Evolutionary conservation across 306 rosid genomes (phyloP), one percentile per base, ranked within the genome.

Genomic region (Inga laurina): DNA sequence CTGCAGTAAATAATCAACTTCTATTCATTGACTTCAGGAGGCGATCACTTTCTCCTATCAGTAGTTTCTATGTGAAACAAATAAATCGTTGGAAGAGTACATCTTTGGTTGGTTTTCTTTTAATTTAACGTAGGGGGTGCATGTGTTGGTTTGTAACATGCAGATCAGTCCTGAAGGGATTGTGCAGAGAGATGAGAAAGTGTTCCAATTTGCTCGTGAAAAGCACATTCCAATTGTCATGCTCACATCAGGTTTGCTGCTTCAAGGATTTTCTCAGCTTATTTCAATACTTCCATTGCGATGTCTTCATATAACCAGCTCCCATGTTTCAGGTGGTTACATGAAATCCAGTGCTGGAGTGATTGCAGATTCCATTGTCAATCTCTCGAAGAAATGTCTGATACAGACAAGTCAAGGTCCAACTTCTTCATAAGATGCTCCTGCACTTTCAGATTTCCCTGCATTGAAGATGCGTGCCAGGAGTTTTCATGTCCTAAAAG

Each of bases 151-250:
- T 78, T 85, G 65, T 49, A 66, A 86, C 43, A 22, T 62, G 85
- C 93, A 95, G 98, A 89, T 95, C 71, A 95, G 97, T 91, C 92
- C 98, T 74, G 89, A 87, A 8, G 98, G 98, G 87, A 77, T 95
- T 79, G 85, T 92, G 61, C 81, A 22, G 10, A 91, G 98, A 84
- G 98, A 95, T 83, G 98, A 95, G 84, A 95, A 90, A 90, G 98
- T 95, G 75, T 95, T 95, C 84, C 83, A 80, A 76, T 92, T 92
- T 87, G 95, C 97, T 74, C 93, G 91, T 6, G 91, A 85, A 77
- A 95, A 89, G 82, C 86, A 88, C 86, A 77, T 95, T 87, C 97
- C 98, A 19, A 90, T 95, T 77, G 86, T 95, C 87, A 95, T 93
- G 98, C 98, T 93, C 73, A 95, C 98, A 82, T 95, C 98, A 90